A percentile compares a stretch with the other conserved stretches of the same genome.
Evolutionary conservation across 208 protist species (phyloP).

Genomic region (Trypanosoma scelopori): DNA sequence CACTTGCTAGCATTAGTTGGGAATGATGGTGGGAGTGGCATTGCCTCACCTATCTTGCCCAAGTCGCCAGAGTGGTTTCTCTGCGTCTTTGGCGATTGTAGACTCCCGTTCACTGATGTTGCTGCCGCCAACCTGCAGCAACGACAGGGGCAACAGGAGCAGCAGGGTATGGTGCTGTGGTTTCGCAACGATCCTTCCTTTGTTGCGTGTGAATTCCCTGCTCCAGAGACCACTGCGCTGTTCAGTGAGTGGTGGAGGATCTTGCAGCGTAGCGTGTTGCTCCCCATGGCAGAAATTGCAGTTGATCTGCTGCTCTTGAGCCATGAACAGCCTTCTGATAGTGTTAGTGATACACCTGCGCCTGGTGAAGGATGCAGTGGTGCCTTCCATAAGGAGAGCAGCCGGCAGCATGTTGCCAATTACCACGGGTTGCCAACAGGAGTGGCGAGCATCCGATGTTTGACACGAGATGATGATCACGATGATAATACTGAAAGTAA

Average conservation of each 20-base stretch:
- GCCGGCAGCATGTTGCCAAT: no score
- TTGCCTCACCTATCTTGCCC: background rate
- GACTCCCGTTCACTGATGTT: slow-evolving; percentile 3
- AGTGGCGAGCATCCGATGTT: no score
- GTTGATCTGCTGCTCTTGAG: slow-evolving; percentile 1
- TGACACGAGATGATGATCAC: background rate
- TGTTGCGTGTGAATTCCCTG: background rate
- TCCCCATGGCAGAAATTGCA: background rate
- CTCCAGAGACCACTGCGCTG: background rate
- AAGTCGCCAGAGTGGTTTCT: slow-evolving; percentile 9
- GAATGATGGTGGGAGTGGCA: background rate
- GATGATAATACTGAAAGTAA: background rate
- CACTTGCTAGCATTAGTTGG: slow-evolving; percentile 1
- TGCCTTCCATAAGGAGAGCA: background rate
- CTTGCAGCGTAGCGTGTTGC: slow-evolving; percentile 8
- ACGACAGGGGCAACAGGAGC: no score
- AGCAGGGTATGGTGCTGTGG: slow-evolving; percentile 15
- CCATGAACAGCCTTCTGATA: background rate
- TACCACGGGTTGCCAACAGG: no score
- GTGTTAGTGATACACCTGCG: background rate
- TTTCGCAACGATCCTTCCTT: background rate
- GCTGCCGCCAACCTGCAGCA: background rate
- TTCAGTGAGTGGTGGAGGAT: slow-evolving; percentile 10
- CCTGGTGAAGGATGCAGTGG: background rate
- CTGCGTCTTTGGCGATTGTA: slow-evolving; percentile 11